A percentile compares a stretch with the other conserved stretches of the same genome.
Evolutionary conservation across 2,329 filamentous ascomycete genomes (phyloP).

Genomic region (Tolypocladium tropicale): DNA sequence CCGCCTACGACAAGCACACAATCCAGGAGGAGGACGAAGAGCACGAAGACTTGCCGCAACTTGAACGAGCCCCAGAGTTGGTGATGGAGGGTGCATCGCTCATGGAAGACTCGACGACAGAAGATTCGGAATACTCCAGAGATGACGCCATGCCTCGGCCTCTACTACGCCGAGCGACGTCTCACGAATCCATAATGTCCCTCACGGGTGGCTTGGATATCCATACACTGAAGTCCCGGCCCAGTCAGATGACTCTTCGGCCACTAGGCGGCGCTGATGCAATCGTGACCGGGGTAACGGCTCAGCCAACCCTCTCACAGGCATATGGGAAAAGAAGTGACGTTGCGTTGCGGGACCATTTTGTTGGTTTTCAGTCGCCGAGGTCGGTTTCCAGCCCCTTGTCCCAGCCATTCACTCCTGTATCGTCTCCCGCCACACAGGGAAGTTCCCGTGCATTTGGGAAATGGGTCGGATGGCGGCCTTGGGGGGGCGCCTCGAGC

Average conservation of each 20-base stretch:
- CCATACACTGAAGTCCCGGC: constrained; percentile 65
- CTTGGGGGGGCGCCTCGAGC: constrained; percentile 25
- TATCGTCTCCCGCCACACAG: constrained; percentile 12
- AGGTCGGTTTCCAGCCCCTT: constrained; percentile 20
- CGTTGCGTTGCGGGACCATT: constrained; percentile 47
- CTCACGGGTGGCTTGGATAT: constrained; percentile 83
- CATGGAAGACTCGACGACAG: constrained; percentile 24
- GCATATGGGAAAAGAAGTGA: constrained; percentile 38
- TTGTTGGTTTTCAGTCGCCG: constrained; percentile 25
- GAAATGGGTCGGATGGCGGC: constrained; percentile 38
- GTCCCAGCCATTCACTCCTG: constrained; percentile 16
- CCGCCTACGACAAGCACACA: constrained; percentile 15
- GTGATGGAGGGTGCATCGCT: constrained; percentile 15
- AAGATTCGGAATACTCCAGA: constrained; percentile 18
- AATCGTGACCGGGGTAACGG: constrained; percentile 47
- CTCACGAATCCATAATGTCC: constrained; percentile 84
- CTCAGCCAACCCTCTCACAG: constrained; percentile 45
- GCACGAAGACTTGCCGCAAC: constrained; percentile 9
- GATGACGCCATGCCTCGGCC: constrained; percentile 28
- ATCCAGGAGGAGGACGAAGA: constrained; percentile 30
- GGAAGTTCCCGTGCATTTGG: constrained; percentile 22
- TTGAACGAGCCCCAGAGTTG: constrained; percentile 12
- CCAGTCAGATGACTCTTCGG: constrained; percentile 59
- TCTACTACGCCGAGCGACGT: constrained; percentile 54
- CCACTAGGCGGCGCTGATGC: constrained; percentile 44